phyloP scores from a whole-genome alignment of 2,329 filamentous ascomycete species.

The Talaromyces sp. region DNA sequence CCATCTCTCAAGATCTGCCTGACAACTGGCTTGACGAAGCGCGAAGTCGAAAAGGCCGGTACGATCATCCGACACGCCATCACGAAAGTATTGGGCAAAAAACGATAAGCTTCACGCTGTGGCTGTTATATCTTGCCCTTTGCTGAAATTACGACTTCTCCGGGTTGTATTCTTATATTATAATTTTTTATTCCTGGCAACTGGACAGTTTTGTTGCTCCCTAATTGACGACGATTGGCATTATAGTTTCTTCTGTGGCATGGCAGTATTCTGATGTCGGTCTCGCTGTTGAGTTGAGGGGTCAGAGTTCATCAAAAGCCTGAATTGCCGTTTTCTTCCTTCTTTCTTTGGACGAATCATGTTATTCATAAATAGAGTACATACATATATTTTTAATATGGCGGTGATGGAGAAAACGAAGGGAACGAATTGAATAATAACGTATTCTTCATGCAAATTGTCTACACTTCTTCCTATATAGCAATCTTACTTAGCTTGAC shows the following conservation, averaged over 20 bases:
- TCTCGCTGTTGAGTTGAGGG: not conserved
- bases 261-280: not conserved
- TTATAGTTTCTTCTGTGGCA: not conserved
- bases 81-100: conserved; percentile 76
- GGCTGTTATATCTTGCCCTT: not conserved
- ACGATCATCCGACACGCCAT: conserved; percentile 85
- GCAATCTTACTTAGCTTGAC: too few relatives aligned
- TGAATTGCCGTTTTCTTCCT: not conserved
- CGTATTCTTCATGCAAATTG: not conserved
- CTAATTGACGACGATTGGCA: not conserved
- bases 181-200: conserved; percentile 7
- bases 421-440: not conserved
- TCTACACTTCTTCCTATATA: not conserved
- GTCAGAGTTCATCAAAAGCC: not conserved
- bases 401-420: not conserved
- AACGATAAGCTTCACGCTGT: conserved; percentile 31
- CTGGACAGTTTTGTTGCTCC: not conserved
- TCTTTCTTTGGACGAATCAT: conserved; percentile 4
- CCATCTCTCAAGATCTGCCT: conserved; percentile 88
- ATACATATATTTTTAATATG: conserved; percentile 19
- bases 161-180: conserved; percentile 14
- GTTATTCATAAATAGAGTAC: conserved; percentile 13
- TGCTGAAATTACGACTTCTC: not conserved
- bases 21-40: conserved; percentile 82
- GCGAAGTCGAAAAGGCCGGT: conserved; percentile 94